Base-by-base conservation (phyloP, 495 filamentous ascomycete species). In the Aspergillus haitiensis region DNA sequence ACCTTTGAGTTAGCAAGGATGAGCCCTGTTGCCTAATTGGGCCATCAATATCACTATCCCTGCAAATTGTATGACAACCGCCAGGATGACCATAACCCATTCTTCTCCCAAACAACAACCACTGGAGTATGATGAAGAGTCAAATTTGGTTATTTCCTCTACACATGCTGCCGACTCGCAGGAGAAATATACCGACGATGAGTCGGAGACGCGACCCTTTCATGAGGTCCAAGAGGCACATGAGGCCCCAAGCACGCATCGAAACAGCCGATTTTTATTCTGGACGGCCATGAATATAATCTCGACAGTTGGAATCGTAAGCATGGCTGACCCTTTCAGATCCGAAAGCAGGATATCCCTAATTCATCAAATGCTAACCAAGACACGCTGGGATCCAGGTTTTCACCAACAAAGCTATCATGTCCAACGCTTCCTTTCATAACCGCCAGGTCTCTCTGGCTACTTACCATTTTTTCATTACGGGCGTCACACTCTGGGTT, bases 321-420 rank as follows among this genome's bases (percentile, higher is more conserved):
- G 58, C 7, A 9, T 8, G 13, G 7, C 8, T 5, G 27, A 4
- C 3, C 15, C 1, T 27, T 48, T 4, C 13, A 3, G 21, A 18
- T 18, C 21, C 59, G 1, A 52, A 54, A 0, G 60, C 60, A 15
- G 57, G 60, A 60, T 36, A 53, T 44, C 3, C 3, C 6, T 21
- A 15, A 52, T 47, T n/a, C 11, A 18, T 16, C 11, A 45, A 39
- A 21, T 6, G 37, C 48, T 15, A 34, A 9, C 37, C 21, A 27
- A 27, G 21, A 27, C 21, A 27, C 21, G 21, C 21, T 27, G 21
- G 21, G 21, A 3, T 27, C 13, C 51, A 90, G 88, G 86, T 91
- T 52, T 90, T 90, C 70, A 88, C 84, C 40, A 91, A 90, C 73
- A 90, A 91, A 72, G 81, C 79, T 46, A 88, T 91, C 64, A 89